Base-by-base conservation (phyloP, 306 rosid species). In the Malus asiatica region DNA sequence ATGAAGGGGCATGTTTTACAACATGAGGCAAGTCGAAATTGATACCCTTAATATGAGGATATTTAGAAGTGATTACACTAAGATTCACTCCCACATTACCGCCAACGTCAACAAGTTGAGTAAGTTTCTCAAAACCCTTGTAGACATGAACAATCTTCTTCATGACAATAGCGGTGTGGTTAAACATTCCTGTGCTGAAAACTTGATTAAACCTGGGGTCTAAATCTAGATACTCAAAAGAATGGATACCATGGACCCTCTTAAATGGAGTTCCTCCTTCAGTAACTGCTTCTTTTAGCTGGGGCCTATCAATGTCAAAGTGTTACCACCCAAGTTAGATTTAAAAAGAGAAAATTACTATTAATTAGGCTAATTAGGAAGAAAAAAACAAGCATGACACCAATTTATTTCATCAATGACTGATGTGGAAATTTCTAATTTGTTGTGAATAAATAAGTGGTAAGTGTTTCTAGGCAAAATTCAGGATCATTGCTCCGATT, bases 81-180 rank as follows among this genome's bases (percentile, higher is more conserved):
- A 88, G 84, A 30, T 51, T 80, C 10, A 77, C 74, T 38, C 92
- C 96, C 8, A 86, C 64, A 42, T 88, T 86, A 45, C 90, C 90
- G 12, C 96, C 92, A 72, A 90, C 88, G 73, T 91, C 93, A 32
- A 89, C 90, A 9, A 89, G 77, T 65, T 30, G 83, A 9, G 77
- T 79, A 8, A 89, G 57, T 15, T 73, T 35, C 3, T 78, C 79
- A 82, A 89, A 81, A 10, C 90, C 93, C 35, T 76, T 80, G 84
- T 85, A 91, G 30, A 57, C 10, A 58, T 85, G 61, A 7, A 89
- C 82, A 35, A 80, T 30, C 67, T 77, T 83, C 42, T 85, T 86
- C n/a, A 82, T 32, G 38, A 78, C 68, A 6, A 83, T 15, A 2
- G 88, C 72, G 0, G 92, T 65, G 30, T 52, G 77, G 23, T 84